Conservation (phyloP, 1,284 basidiomycete species). For the Pseudozyma thailandica region DNA sequence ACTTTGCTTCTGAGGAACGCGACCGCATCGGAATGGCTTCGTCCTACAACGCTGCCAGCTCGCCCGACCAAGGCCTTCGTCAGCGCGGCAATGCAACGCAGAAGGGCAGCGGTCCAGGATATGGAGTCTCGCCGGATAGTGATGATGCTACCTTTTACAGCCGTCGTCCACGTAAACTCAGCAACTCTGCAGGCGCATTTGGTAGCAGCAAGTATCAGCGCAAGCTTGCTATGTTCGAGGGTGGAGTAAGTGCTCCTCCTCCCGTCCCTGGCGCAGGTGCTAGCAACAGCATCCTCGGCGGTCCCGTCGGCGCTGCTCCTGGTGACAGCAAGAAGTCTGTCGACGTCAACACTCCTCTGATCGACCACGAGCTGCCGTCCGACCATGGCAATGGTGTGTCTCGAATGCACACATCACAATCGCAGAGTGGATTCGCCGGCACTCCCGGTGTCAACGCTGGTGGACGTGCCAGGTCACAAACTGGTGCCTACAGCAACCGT, state of each 20-base stretch:
- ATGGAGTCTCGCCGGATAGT: slow-evolving; percentile 59
- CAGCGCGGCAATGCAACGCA: slow-evolving; percentile 24
- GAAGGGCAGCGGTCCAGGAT: slow-evolving; percentile 35
- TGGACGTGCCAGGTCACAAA: slow-evolving; percentile 29
- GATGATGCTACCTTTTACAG: slow-evolving; percentile 66
- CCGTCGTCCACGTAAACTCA: slow-evolving; percentile 58
- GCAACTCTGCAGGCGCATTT: slow-evolving; percentile 41
- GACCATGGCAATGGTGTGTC: slow-evolving; percentile 55
- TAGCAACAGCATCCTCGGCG: slow-evolving; percentile 69
- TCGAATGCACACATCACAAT: slow-evolving; percentile 23
- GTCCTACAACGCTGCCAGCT: slow-evolving; percentile 23
- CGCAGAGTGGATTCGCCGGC: slow-evolving; percentile 20
- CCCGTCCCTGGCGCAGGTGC: slow-evolving; percentile 57
- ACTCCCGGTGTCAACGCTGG: slow-evolving; percentile 14
- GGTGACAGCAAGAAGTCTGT: slow-evolving; percentile 17
- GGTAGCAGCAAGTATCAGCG: slow-evolving; percentile 72
- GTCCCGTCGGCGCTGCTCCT: slow-evolving; percentile 50
- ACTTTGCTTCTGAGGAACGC: slow-evolving; percentile 62
- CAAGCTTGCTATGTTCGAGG: slow-evolving; percentile 92
- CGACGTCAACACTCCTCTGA: slow-evolving; percentile 67
- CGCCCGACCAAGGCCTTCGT: slow-evolving; percentile 35
- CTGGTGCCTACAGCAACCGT: slow-evolving; percentile 41
- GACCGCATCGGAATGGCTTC: slow-evolving; percentile 46
- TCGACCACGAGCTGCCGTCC: slow-evolving; percentile 66
- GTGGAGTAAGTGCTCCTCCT: slow-evolving; percentile 69